A percentile compares a stretch with the other conserved stretches of the same genome.
phyloP scores from a whole-genome alignment of 495 filamentous ascomycete species.

The Thozetella sp. region DNA sequence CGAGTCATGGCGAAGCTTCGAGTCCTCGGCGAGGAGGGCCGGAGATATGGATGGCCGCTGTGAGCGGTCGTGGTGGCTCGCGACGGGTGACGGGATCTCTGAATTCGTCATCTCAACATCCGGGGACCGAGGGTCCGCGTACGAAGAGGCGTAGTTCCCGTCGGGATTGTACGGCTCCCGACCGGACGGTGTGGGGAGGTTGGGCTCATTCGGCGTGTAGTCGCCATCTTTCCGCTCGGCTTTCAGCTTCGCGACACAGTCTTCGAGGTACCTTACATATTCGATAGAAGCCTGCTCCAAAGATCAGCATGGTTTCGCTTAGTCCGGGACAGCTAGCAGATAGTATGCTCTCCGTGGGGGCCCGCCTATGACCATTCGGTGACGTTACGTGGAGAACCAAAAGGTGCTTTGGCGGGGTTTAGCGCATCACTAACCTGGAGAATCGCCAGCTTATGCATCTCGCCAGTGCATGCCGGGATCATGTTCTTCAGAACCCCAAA shows the following conservation, averaged over 20 bases:
- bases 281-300: constrained; percentile 85
- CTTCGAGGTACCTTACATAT: constrained; percentile 92
- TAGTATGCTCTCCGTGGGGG: too few species aligned
- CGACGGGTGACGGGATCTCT: constrained; percentile 30
- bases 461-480: constrained; percentile 90
- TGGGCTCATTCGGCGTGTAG: constrained; percentile 13
- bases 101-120: constrained; percentile 54
- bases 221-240: constrained; percentile 43
- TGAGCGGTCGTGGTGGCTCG: constrained; percentile 25
- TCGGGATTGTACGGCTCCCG: constrained; percentile 25
- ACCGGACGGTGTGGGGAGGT: constrained; percentile 19
- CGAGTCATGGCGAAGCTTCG: constrained; percentile 39
- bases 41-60: constrained; percentile 50
- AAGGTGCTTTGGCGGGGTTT: not conserved
- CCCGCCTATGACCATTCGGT: too few species aligned
- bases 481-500: constrained; percentile 92
- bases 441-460: constrained; percentile 98
- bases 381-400: not conserved
- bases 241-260: constrained; percentile 83
- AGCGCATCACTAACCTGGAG: constrained; percentile 67
- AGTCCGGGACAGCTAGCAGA: too few species aligned
- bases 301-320: not conserved
- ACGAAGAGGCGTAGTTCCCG: constrained; percentile 12
- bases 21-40: constrained; percentile 41
- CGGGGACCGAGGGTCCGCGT: constrained; percentile 14